Evolutionary conservation across 352 stramenopile genomes (phyloP), one percentile per base, ranked within the genome.

Genomic region (Aphanomyces stellatus): DNA sequence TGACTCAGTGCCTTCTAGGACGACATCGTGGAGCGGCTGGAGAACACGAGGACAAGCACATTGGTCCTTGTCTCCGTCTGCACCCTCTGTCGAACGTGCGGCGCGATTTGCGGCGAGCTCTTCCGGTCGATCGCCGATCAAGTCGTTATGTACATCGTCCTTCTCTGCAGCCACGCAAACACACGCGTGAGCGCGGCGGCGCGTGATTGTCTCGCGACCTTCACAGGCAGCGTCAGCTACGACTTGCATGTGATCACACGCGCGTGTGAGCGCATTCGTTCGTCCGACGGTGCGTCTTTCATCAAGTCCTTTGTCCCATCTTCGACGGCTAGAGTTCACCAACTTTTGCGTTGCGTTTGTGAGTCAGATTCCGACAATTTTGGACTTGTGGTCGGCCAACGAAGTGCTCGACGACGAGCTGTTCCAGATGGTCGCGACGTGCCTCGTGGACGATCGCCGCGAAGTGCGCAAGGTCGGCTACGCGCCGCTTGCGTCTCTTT

Each of bases 281-380:
- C 49, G 49, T 15, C 30, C 7, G 49, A 57, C 30, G 49, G 49
- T 57, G 25, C 25, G 17, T 17, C 37, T 17, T 43, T 43, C 37
- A 17, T 43, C 37, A 43, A 43, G 8, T 43, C 37, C 37, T 17
- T 2, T 53, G 46, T 28, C 46, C 46, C 24, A 22, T 53, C 25
- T 53, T 28, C 25, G 8, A 53, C 46, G 46, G 2, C 49, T 46
- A 57, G 49, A 57, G n/a, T 57, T n/a, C 10, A 34, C 33, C 49
- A 7, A 57, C 11, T 57, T 34, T 24, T 57, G 49, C 49, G 30
- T 35, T 4, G 15, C 49, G 0, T 67, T 67, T 59, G 24, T 33
- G 7, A n/a, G 22, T 11, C 43, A 67, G 34, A 46, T 67, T 11
- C 60, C 60, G 15, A 51, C 34, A 17, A 67, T 67, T 31, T 33